Percentiles rank a stretch among this genome's conserved stretches.
phyloP scores from a whole-genome alignment of 2,329 filamentous ascomycete species.

The Pyrenochaeta sp. region DNA sequence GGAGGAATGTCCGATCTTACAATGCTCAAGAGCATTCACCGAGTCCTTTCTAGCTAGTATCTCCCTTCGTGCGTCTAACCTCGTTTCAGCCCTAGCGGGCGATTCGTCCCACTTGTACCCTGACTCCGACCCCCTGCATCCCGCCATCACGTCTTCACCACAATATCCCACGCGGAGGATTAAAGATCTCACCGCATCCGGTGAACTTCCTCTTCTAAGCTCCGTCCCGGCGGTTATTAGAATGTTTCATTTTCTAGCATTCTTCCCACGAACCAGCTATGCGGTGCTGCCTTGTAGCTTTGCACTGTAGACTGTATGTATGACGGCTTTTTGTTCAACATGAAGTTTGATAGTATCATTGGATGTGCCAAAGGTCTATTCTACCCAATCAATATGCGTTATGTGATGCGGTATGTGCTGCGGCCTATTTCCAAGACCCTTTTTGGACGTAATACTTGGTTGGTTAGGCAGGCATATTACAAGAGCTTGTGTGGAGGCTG shows the following conservation, averaged over 20 bases:
- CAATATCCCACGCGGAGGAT: background rate
- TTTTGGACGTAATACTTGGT: background rate
- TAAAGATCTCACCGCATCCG: conserved; percentile 3
- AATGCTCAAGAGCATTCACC: background rate
- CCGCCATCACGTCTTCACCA: background rate
- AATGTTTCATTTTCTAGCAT: no score
- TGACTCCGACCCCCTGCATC: background rate
- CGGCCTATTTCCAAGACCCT: background rate
- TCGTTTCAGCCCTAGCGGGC: background rate
- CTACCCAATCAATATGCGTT: background rate
- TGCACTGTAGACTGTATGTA: background rate
- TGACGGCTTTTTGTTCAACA: background rate
- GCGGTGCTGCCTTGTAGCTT: background rate
- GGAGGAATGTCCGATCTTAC: background rate
- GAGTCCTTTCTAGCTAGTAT: background rate
- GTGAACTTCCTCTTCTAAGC: background rate
- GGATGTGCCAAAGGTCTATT: background rate
- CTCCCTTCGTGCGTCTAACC: background rate
- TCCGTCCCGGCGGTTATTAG: background rate
- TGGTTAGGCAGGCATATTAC: background rate
- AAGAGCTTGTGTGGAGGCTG: background rate
- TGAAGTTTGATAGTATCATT: background rate
- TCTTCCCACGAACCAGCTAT: background rate
- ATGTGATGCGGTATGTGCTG: background rate
- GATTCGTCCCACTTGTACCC: background rate